Evolutionary conservation across 768 basidiomycete species (phyloP).

Genomic region (Coprinopsis strossmayeri): DNA sequence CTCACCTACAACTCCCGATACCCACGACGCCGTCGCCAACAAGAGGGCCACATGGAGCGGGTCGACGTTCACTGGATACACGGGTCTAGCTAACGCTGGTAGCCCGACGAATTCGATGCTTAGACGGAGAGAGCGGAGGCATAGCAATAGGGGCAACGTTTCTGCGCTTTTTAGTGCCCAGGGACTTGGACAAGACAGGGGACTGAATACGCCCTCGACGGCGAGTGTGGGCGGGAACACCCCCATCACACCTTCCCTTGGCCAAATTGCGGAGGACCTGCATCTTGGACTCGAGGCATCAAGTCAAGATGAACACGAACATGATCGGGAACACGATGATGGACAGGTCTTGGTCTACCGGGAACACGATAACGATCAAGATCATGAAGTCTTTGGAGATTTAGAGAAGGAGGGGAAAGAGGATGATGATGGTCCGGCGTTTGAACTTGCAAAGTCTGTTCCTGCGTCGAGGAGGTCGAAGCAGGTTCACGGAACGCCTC

Average conservation of each 20-base stretch:
- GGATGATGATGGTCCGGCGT: constrained; percentile 21
- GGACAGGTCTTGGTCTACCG: too few species aligned
- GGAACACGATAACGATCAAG: too few species aligned
- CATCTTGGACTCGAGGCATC: not conserved
- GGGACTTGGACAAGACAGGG: constrained; percentile 11
- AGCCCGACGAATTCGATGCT: constrained; percentile 35
- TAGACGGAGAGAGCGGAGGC: constrained; percentile 42
- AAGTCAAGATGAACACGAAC: too few species aligned
- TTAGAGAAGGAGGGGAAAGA: constrained; percentile 25
- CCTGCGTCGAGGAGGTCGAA: too few species aligned
- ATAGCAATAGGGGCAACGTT: constrained; percentile 22
- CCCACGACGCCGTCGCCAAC: constrained; percentile 23
- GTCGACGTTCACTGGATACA: constrained; percentile 37
- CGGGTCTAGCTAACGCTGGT: constrained; percentile 40
- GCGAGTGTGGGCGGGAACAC: constrained; percentile 17
- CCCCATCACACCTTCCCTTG: constrained; percentile 21
- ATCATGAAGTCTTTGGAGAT: constrained; percentile 23
- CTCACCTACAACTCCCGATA: too few species aligned
- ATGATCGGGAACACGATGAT: too few species aligned
- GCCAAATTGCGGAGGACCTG: constrained; percentile 14
- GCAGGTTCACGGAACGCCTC: too few species aligned
- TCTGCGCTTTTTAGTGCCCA: constrained; percentile 44
- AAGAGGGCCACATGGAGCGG: constrained; percentile 79
- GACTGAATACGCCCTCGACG: not conserved
- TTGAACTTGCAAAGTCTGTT: too few species aligned